Conservation (phyloP, 2,329 filamentous ascomycete species). For the Macrophomina tecta region DNA sequence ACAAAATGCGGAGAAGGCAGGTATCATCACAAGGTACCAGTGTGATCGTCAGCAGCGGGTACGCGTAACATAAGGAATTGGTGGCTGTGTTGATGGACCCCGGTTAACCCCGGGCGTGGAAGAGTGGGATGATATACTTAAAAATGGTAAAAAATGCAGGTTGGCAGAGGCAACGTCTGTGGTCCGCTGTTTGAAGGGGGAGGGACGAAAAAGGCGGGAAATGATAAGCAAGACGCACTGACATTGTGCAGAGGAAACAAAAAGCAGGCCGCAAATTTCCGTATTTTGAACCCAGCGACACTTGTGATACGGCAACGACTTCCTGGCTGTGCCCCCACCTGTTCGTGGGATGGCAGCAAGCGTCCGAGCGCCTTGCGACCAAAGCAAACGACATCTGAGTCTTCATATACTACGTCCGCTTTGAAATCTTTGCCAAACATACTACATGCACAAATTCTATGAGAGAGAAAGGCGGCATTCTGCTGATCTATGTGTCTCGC, state of each 20-base stretch:
- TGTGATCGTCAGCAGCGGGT: not conserved
- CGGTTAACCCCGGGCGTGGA: not conserved
- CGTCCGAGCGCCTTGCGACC: constrained; percentile 16
- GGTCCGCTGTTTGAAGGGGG: too few relatives aligned
- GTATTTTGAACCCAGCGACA: too few relatives aligned
- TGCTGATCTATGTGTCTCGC: too few relatives aligned
- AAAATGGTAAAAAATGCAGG: not conserved
- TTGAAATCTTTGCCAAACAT: not conserved
- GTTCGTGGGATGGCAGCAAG: not conserved
- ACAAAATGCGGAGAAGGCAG: constrained; percentile 8
- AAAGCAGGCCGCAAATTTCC: too few relatives aligned
- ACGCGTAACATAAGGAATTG: constrained; percentile 3
- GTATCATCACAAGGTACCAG: constrained; percentile 10
- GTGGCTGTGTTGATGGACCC: not conserved
- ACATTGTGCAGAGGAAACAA: too few relatives aligned
- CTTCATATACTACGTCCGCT: not conserved
- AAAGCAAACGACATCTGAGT: constrained; percentile 1
- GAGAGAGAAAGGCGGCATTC: too few relatives aligned
- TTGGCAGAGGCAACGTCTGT: too few relatives aligned
- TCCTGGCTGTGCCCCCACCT: not conserved
- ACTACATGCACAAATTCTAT: not conserved
- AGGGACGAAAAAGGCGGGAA: not conserved
- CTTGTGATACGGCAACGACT: not conserved
- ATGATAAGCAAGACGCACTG: too few relatives aligned
- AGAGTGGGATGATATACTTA: too few relatives aligned